Base-by-base conservation (phyloP, 2,329 filamentous ascomycete species). In the Aspergillus sp. region DNA sequence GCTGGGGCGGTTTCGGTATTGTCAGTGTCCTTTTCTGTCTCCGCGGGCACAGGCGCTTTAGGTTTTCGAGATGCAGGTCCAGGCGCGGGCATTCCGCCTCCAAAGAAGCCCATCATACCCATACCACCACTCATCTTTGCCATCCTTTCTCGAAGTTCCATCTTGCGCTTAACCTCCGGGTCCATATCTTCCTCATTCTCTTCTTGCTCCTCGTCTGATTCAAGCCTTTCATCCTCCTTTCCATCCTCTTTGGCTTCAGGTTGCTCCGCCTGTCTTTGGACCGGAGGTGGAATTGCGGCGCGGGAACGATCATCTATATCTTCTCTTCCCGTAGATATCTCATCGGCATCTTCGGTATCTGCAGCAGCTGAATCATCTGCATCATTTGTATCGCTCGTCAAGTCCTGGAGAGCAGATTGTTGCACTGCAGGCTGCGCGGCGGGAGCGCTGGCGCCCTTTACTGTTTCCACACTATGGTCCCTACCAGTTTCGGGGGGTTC, bases 41-140 rank as follows among this genome's bases (percentile, higher is more conserved):
- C 72, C 12, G 61, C 64, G 39, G 75, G 64, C 30, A 79, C 64
- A 39, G 75, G 64, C 30, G 80, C 64, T 66, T 80, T 82, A 39
- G 81, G 78, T 68, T 83, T 85, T 63, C 80, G 79, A 50, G 78
- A 45, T 42, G 57, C 60, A 34, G 58, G 54, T 53, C 69, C 63
- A 64, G 68, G 60, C 71, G 75, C 77, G 58, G 82, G 79, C 77
- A 89, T 83, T 30, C 73, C 86, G 39, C 83, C 84, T 17, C 90
- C 91, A 73, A 96, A 96, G 87, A 98, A 95, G 67, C 91, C 91
- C 71, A 91, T 87, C 89, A 98, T 96, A 47, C 91, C 91, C 91
- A 96, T 96, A 20, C 93, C 93, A 55, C 93, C 93, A 65, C 93
- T 96, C 89, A 99, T 95, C 77, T 96, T 97, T 46, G 95, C 95